Percentiles rank a stretch among this genome's conserved stretches.
Conservation (phyloP, 208 protist genomes). For the Acanthamoeba quina region DNA sequence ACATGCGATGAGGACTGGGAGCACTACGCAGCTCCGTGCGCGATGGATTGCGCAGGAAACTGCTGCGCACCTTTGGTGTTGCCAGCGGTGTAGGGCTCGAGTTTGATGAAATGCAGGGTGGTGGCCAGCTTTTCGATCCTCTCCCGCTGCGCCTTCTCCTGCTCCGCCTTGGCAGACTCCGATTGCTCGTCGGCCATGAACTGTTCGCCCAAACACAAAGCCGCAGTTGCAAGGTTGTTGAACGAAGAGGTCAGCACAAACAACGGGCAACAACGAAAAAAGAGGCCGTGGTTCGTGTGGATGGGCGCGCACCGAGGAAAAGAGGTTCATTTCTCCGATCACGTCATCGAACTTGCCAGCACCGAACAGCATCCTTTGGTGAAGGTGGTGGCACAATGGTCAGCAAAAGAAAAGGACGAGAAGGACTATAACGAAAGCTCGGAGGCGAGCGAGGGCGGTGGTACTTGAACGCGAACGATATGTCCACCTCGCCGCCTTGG, state of each 20-base stretch:
- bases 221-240: background rate
- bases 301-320: background rate
- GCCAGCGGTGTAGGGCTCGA: background rate
- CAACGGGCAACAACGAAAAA: background rate
- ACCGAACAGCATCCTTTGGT: conserved; percentile 39
- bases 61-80: background rate
- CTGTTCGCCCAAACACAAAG: background rate
- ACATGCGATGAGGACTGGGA: background rate
- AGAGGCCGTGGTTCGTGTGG: background rate
- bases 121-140: conserved; percentile 19
- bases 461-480: conserved; percentile 39
- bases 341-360: conserved; percentile 40
- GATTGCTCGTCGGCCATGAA: conserved; percentile 2
- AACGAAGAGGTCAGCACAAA: background rate
- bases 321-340: conserved; percentile 54
- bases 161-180: background rate
- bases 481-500: background rate
- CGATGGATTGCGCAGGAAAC: background rate
- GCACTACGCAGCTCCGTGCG: background rate
- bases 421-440: background rate
- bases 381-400: background rate
- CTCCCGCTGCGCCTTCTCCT: conserved; percentile 16
- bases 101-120: conserved; percentile 1
- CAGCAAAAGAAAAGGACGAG: background rate
- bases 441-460: background rate